Base-by-base conservation (phyloP, 176 grass and related monocot species). In the Phyllostachys edulis region DNA sequence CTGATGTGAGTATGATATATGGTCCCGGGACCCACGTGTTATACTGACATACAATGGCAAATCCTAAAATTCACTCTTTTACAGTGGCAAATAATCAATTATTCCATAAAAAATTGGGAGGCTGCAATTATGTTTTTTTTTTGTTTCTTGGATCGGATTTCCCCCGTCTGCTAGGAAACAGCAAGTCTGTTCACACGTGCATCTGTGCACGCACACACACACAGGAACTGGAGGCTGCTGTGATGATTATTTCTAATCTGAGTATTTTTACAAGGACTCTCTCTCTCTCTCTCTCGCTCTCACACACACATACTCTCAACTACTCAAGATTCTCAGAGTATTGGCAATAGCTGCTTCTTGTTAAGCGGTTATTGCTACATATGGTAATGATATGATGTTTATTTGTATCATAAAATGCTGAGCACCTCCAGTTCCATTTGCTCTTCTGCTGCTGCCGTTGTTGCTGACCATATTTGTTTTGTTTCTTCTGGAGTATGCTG, bases 371-470 rank as follows among this genome's bases (percentile, higher is more conserved):
- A 46, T 3, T 77, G 62, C 73, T 77, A n/a, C 4, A 37, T n/a
- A 42, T 32, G 34, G 54, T 46, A 5, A 23, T 16, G 13, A 21
- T 41, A 67, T 50, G 27, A 65, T 54, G 11, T 54, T 55, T 61
- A 76, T 56, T 29, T 67, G 32, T 40, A 76, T 21, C 17, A n/a
- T 20, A 56, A 67, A 16, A 49, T 86, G 44, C 61, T 81, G 76
- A 87, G 78, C 62, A 38, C 78, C 85, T 75, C 60, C 78, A 75
- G 68, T 80, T 86, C 68, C 13, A 66, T 42, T 59, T 14, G 45
- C 18, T 62, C n/a, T 42, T 51, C 56, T 54, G 44, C 9, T 56
- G n/a, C 32, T 60, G 3, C 34, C 47, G 1, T 24, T 74, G 15
- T 26, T 47, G 24, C 18, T 39, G 41, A 40, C 8, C 51, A 82